These are phyloP conservation scores for Cladosporium sp. DNA, from an alignment of 2,329 filamentous ascomycete genomes.

Conservation along the genomic window DNA sequence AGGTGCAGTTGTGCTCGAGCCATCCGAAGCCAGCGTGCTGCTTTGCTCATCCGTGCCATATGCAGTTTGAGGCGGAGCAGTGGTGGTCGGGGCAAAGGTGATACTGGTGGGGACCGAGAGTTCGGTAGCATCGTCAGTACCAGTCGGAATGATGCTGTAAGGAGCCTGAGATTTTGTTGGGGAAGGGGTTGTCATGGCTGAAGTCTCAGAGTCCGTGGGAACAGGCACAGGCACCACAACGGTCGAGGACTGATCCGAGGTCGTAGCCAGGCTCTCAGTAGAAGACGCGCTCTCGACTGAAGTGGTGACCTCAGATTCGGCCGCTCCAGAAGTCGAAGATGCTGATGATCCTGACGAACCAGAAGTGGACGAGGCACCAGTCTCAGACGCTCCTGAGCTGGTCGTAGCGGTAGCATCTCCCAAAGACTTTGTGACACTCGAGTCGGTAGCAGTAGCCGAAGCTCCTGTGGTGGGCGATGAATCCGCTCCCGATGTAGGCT, in stretches of 20 bases:
- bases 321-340: background rate
- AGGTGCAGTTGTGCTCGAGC: constrained; percentile 39
- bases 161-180: constrained; percentile 28
- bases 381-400: constrained; percentile 1
- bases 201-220: constrained; percentile 12
- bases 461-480: background rate
- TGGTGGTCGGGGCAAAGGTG: constrained; percentile 43
- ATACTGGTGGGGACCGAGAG: constrained; percentile 59
- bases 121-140: constrained; percentile 42
- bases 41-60: constrained; percentile 28
- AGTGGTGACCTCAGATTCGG: constrained; percentile 10
- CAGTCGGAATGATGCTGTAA: constrained; percentile 43
- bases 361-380: background rate
- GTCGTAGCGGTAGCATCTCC: constrained; percentile 1
- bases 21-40: constrained; percentile 32
- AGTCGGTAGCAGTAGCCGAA: background rate
- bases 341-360: background rate
- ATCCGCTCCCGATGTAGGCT: background rate
- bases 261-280: background rate
- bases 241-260: constrained; percentile 6
- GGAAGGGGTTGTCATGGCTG: constrained; percentile 15
- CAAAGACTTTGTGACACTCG: background rate
- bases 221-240: constrained; percentile 14
- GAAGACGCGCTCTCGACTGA: background rate
- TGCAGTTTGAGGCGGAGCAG: background rate